These are phyloP conservation scores for Aureobasidium lini DNA, from an alignment of 2,329 filamentous ascomycete genomes.

Conservation along the genomic window DNA sequence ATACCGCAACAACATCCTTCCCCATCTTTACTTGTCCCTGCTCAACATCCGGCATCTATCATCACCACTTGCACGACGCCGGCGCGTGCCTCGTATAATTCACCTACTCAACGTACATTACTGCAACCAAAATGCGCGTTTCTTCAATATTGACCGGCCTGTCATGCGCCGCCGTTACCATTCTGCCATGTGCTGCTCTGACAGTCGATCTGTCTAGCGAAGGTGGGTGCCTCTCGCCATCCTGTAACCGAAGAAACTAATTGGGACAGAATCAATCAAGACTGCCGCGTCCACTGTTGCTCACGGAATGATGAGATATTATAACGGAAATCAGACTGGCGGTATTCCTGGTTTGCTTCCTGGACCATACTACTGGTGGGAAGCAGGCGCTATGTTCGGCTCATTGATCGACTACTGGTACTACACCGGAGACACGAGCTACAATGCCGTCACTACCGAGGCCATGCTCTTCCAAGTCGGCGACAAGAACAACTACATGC, in stretches of 20 bases:
- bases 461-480: constrained; percentile 54
- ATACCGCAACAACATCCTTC: background rate
- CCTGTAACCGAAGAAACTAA: background rate
- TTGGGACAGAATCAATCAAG: constrained; percentile 35
- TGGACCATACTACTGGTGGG: constrained; percentile 68
- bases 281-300: constrained; percentile 36
- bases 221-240: background rate
- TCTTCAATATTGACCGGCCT: constrained; percentile 13
- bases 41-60: background rate
- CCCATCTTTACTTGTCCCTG: background rate
- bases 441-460: constrained; percentile 52
- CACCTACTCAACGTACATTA: background rate
- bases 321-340: constrained; percentile 45
- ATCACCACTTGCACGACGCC: background rate
- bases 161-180: constrained; percentile 16
- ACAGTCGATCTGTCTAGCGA: constrained; percentile 19
- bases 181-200: constrained; percentile 17
- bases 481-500: constrained; percentile 53
- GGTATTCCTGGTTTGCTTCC: constrained; percentile 50
- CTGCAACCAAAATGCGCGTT: constrained; percentile 16
- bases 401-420: constrained; percentile 65
- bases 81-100: background rate
- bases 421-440: constrained; percentile 56
- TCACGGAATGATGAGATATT: constrained; percentile 45
- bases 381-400: constrained; percentile 55